These are phyloP conservation scores for Kodamaea nitidulidarum DNA, from an alignment of 805 yeast genomes.

Conservation along the genomic window DNA sequence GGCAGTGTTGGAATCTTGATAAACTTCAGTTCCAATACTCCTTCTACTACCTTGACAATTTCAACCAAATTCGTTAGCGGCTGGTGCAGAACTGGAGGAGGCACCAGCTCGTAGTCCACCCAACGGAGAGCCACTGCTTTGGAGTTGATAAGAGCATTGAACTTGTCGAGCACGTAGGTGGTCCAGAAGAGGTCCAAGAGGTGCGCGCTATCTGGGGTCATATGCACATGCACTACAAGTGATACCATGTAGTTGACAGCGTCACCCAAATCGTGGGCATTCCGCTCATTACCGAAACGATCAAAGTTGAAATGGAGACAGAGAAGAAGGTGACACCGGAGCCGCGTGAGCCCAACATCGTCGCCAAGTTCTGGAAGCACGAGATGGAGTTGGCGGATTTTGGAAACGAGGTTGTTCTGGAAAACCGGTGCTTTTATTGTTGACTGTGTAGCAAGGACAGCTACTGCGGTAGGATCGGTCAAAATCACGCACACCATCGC, in stretches of 20 bases:
- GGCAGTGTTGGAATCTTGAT: not conserved
- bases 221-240: constrained; percentile 17
- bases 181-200: constrained; percentile 5
- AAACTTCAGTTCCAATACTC: not conserved
- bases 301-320: constrained; percentile 17
- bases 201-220: constrained; percentile 2
- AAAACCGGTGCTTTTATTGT: constrained; percentile 3
- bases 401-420: constrained; percentile 15
- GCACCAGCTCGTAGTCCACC: constrained; percentile 4
- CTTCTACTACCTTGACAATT: not conserved
- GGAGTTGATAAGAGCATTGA: constrained; percentile 4
- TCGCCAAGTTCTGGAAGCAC: constrained; percentile 22
- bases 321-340: constrained; percentile 18
- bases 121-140: constrained; percentile 2
- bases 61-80: constrained; percentile 1
- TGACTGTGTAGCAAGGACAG: constrained; percentile 15
- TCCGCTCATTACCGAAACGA: constrained; percentile 20
- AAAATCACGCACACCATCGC: constrained; percentile 42
- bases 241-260: constrained; percentile 17
- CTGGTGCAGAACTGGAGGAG: constrained; percentile 1
- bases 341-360: constrained; percentile 17
- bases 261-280: constrained; percentile 19
- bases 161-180: constrained; percentile 6
- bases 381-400: constrained; percentile 18
- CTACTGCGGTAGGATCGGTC: constrained; percentile 28